Evolutionary conservation across 2,329 filamentous ascomycete genomes (phyloP), one percentile per base, ranked within the genome.

Genomic region (Ophidiomyces ophidiicola): DNA sequence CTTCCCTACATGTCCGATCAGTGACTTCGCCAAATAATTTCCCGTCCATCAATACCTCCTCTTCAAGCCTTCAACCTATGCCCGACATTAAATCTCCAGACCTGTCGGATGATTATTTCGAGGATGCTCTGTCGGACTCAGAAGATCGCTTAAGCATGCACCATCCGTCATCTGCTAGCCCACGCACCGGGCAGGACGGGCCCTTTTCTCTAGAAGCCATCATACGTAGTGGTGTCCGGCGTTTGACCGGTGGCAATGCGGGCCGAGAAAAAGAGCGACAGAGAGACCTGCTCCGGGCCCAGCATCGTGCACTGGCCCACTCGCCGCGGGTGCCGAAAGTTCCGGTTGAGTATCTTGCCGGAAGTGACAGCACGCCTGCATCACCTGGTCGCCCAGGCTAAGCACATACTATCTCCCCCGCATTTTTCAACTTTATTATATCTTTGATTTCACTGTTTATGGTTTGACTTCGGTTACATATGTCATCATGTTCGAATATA

Each of bases 51-150:
- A 38, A 38, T 60, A 29, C 44, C 41, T 17, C 48, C 46, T 15
- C 51, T 48, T 36, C 42, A 59, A 34, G 44, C 45, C 36, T 40
- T 47, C 43, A 43, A 32, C 32, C 42, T 30, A 21, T 46, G 42
- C 28, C 46, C 45, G 58, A 66, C 7, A 69, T 69, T 23, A 67
- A 74, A 39, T 69, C 68, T 25, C 76, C 82, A 8, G 70, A 82
- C 34, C 67, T 77, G 2, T 84, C 80, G 0, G 81, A 92, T 42
- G 85, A 93, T 42, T 86, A 94, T 30, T 66, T 69, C 1, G 78
- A 83, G 29, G 82, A 82, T 36, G 71, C 81, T 0, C 80, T 88
- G 49, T 93, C 84, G 0, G 88, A 94, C 57, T 76, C 82, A 1
- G 79, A 85, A 47, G 86, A 93, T 49, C 77, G 79, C 39, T 49